phyloP scores from a whole-genome alignment of 768 basidiomycete genomes.

The Trichaptum fuscoviolaceum region DNA sequence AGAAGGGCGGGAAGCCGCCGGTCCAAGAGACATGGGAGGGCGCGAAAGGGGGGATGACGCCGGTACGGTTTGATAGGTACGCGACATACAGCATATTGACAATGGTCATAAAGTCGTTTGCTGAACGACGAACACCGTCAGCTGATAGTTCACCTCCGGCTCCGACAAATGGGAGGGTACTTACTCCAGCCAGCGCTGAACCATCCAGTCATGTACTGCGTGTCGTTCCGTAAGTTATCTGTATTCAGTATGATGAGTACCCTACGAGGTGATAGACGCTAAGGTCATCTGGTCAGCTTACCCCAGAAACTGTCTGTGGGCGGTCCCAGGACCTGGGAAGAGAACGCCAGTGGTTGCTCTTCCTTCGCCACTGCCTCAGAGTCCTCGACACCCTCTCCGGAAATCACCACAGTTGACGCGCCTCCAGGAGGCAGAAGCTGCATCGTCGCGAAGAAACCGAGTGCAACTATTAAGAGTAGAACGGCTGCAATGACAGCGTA shows the following conservation, averaged over 20 bases:
- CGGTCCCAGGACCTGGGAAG: slow-evolving; percentile 1
- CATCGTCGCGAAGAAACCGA: background rate
- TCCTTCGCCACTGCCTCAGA: background rate
- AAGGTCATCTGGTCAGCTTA: background rate
- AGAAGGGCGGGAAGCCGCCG: slow-evolving; percentile 28
- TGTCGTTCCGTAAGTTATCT: slow-evolving; percentile 61
- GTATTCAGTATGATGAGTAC: background rate
- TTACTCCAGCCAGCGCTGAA: slow-evolving; percentile 73
- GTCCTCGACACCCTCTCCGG: background rate
- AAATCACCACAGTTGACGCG: background rate
- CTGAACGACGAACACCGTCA: slow-evolving; percentile 25
- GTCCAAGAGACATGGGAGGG: slow-evolving; percentile 35
- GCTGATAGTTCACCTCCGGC: no score
- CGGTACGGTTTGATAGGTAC: slow-evolving; percentile 31
- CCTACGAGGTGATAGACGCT: background rate
- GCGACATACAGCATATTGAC: slow-evolving; percentile 38
- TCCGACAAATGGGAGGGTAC: slow-evolving; percentile 22
- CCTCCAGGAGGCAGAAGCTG: background rate
- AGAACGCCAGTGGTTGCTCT: background rate
- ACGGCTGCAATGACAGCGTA: background rate
- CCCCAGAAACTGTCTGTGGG: slow-evolving; percentile 17
- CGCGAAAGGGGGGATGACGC: slow-evolving; percentile 35
- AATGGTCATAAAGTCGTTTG: slow-evolving; percentile 61
- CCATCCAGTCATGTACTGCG: slow-evolving; percentile 69
- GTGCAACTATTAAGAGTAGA: background rate